Percentiles rank a stretch among this genome's conserved stretches.
Conservation (phyloP, 495 filamentous ascomycete genomes). For the Podospora didyma region DNA sequence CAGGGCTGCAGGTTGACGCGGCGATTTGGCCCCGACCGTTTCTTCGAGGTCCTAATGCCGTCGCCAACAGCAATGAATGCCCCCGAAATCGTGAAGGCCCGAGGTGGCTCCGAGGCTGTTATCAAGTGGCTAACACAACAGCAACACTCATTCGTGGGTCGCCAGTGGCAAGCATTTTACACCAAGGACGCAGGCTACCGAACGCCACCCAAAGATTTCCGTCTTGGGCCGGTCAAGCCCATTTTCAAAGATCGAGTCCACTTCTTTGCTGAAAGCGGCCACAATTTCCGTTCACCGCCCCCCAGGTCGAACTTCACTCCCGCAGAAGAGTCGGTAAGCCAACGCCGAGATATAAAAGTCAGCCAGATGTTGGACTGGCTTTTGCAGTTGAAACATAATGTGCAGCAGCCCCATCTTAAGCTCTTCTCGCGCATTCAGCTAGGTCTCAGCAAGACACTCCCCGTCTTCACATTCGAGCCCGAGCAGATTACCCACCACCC, state of each 20-base stretch:
- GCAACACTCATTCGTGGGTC: slow-evolving; percentile 37
- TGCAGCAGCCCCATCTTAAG: slow-evolving; percentile 31
- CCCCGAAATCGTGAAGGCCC: slow-evolving; percentile 17
- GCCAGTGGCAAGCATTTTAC: slow-evolving; percentile 44
- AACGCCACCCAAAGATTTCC: slow-evolving; percentile 31
- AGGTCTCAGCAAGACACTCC: slow-evolving; percentile 41
- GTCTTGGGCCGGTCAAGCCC: slow-evolving; percentile 28
- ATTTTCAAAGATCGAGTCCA: slow-evolving; percentile 38
- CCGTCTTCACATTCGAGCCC: slow-evolving; percentile 30
- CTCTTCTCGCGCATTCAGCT: slow-evolving; percentile 42
- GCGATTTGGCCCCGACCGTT: slow-evolving; percentile 45
- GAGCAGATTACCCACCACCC: slow-evolving; percentile 32
- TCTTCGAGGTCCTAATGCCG: slow-evolving; percentile 41
- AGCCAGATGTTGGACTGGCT: slow-evolving; percentile 42
- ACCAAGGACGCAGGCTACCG: slow-evolving; percentile 34
- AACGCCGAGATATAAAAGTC: slow-evolving; percentile 24
- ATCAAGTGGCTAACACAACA: slow-evolving; percentile 36
- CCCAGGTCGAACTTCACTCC: neutral
- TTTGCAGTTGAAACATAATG: slow-evolving; percentile 34
- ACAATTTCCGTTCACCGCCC: slow-evolving; percentile 22
- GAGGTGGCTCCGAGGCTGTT: slow-evolving; percentile 28
- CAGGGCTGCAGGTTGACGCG: slow-evolving; percentile 39
- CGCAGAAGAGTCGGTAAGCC: slow-evolving; percentile 13
- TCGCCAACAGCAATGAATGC: slow-evolving; percentile 17
- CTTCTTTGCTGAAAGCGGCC: slow-evolving; percentile 42